Conservation (phyloP, 2,329 filamentous ascomycete species). For the Xylariaceae sp. region DNA sequence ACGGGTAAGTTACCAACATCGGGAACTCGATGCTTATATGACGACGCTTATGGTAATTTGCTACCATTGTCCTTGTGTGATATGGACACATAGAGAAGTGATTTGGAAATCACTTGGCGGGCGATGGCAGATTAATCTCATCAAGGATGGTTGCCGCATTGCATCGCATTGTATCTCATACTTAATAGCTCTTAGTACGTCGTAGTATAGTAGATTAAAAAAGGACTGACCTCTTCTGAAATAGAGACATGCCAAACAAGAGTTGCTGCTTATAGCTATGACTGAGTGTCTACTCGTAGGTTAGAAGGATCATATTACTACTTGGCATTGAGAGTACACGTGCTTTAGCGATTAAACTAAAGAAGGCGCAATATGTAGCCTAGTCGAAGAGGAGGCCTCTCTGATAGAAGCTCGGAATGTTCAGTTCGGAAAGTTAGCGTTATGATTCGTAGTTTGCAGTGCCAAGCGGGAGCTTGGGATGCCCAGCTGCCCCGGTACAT, state of each 20-base stretch:
- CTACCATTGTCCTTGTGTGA: constrained; percentile 4
- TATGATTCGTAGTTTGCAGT: background rate
- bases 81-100: background rate
- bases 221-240: background rate
- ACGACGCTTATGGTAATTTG: constrained; percentile 8
- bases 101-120: constrained; percentile 4
- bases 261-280: background rate
- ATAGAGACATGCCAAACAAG: background rate
- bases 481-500: background rate
- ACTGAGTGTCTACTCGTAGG: background rate
- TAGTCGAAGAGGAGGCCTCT: background rate
- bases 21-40: constrained; percentile 6
- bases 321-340: background rate
- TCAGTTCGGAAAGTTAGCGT: background rate
- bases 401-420: background rate
- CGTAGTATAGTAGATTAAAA: background rate
- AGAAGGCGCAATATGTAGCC: background rate
- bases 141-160: constrained; percentile 6
- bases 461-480: background rate
- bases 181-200: background rate
- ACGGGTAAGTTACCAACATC: constrained; percentile 14
- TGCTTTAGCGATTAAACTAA: background rate
- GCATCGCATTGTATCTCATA: constrained; percentile 8
- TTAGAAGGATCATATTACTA: background rate
- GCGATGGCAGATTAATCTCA: constrained; percentile 20